Base-by-base conservation (phyloP, 1,284 basidiomycete genomes). In the Trichosporon ovoides region DNA sequence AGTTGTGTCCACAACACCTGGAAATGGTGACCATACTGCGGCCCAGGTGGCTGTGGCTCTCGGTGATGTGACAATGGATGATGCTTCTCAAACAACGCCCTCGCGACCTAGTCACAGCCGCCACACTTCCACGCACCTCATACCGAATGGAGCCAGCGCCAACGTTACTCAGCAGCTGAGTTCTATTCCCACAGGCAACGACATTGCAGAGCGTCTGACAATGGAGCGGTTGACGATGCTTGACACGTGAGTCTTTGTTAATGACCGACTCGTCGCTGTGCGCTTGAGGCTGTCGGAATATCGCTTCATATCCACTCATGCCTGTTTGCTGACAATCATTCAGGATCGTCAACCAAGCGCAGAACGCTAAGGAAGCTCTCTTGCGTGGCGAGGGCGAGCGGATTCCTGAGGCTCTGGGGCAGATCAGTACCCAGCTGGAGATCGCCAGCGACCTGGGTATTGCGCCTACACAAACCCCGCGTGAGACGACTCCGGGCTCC, bases 191-290 rank as follows among this genome's bases (percentile, higher is more conserved):
- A 53, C 59, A 9, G 46, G 56, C 35, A 55, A 55, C 55, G 58
- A 59, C 35, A 52, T 59, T 38, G 50, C 58, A 1, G 61, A 62
- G 16, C 55, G 58, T 6, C 38, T 63, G 19, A 63, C 61, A 3
- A 38, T 63, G 58, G 61, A 63, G n/a, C 51, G 54, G 14, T 52
- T 74, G 36, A 66, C 65, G 3, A 58, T 75, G 46, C 63, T 75
- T 46, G 73, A 75, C 52, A 67, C 66, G 70, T 72, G 60, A 68
- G 70, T 70, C n/a, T n/a, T n/a, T n/a, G n/a, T n/a, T n/a, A n/a
- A n/a, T n/a, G n/a, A n/a, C n/a, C n/a, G n/a, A n/a, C n/a, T n/a
- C n/a, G n/a, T n/a, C n/a, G n/a, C n/a, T n/a, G n/a, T n/a, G n/a
- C n/a, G n/a, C n/a, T n/a, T n/a, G n/a, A n/a, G n/a, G n/a, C n/a